phyloP scores from a whole-genome alignment of 208 protist species.

The Crithidia sp. region DNA sequence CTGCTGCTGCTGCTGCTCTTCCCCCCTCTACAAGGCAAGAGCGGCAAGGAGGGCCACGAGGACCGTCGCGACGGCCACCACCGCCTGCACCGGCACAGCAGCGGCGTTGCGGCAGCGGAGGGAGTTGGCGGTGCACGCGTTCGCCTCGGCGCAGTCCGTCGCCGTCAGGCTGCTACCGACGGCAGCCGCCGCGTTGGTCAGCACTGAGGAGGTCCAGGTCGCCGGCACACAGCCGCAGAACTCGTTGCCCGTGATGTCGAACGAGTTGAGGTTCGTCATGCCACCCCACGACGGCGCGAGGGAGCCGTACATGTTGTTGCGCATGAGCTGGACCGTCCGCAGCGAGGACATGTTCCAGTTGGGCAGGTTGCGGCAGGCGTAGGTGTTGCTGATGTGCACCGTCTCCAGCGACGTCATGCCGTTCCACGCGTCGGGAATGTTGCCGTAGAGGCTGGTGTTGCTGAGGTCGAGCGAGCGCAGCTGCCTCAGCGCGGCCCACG shows the following conservation, averaged over 20 bases:
- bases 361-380: constrained; percentile 5
- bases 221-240: constrained; percentile 29
- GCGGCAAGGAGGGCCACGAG: too few species aligned
- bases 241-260: constrained; percentile 12
- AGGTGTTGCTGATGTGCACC: neutral
- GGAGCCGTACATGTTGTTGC: constrained; percentile 17
- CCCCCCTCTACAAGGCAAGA: too few species aligned
- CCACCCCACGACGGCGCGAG: constrained; percentile 3
- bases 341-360: constrained; percentile 7
- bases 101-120: too few species aligned
- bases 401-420: neutral
- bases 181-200: neutral
- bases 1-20: too few species aligned
- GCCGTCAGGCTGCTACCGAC: neutral
- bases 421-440: constrained; percentile 1
- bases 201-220: too few species aligned
- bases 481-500: neutral
- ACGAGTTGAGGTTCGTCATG: constrained; percentile 12
- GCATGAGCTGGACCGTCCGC: constrained; percentile 1
- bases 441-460: constrained; percentile 2
- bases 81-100: too few species aligned
- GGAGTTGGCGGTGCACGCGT: too few species aligned
- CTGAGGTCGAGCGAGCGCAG: neutral
- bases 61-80: too few species aligned
- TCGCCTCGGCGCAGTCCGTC: too few species aligned